Evolutionary conservation across 23 red algal genomes (phyloP).

Genomic region (Gracilariopsis chorda): DNA sequence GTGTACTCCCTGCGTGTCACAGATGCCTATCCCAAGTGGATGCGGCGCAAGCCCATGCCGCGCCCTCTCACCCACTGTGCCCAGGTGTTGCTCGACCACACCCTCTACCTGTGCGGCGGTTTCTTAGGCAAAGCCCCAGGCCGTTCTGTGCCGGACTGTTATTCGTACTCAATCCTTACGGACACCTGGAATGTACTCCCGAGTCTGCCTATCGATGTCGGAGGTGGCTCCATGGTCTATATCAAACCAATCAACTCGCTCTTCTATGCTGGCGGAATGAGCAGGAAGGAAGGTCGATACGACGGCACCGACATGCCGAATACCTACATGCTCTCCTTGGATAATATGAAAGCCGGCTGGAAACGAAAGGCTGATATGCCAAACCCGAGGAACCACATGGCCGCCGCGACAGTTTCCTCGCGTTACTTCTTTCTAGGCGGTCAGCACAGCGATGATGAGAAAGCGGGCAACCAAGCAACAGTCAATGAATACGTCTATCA

Average conservation of each 20-base stretch:
- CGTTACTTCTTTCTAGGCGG: conserved; percentile 34
- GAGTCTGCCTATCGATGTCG: not conserved
- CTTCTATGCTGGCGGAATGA: conserved; percentile 31
- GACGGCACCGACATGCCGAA: not conserved
- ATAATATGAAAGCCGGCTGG: not conserved
- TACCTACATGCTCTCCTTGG: not conserved
- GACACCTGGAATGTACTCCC: not conserved
- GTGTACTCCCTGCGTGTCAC: not conserved
- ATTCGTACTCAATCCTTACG: not conserved
- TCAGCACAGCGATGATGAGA: conserved; percentile 22
- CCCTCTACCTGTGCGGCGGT: conserved; percentile 26
- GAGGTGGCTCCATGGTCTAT: conserved; percentile 15
- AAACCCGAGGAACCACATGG: conserved; percentile 45
- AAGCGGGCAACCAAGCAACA: not conserved
- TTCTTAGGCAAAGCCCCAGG: conserved; percentile 17
- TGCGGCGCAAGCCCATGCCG: not conserved
- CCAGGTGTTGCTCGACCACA: not conserved
- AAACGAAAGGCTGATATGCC: conserved; percentile 3
- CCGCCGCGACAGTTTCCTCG: not conserved
- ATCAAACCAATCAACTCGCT: not conserved
- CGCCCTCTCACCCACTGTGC: conserved; percentile 13
- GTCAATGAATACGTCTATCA: conserved; percentile 18
- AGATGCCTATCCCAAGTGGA: not conserved
- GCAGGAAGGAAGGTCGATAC: not conserved
- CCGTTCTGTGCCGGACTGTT: not conserved